phyloP scores from a whole-genome alignment of 1,284 basidiomycete species.

The Tilletia caries region DNA sequence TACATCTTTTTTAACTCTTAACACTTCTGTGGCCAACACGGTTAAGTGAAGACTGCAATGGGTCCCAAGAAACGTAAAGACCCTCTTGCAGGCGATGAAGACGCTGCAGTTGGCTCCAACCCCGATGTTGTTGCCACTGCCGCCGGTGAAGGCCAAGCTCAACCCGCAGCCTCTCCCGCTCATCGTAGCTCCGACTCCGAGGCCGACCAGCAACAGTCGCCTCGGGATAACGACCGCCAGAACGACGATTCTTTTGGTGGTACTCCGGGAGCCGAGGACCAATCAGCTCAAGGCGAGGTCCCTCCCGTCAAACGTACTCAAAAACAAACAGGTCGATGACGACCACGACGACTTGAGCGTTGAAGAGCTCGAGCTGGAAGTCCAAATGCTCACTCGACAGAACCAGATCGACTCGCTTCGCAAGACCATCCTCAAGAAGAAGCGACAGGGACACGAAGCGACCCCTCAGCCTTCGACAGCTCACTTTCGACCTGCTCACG shows the following conservation, averaged over 20 bases:
- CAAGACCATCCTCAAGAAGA: not conserved
- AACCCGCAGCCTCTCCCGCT: no score
- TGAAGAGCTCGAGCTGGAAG: not conserved
- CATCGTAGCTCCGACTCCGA: not conserved
- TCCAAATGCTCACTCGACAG: not conserved
- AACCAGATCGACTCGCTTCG: no score
- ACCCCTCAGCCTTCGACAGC: no score
- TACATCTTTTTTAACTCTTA: constrained; percentile 11
- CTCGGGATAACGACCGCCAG: not conserved
- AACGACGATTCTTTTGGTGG: not conserved
- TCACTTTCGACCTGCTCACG: no score
- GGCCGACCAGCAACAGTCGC: not conserved
- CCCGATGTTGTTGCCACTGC: not conserved
- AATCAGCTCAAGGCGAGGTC: no score
- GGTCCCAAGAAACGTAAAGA: constrained; percentile 3
- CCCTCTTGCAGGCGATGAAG: not conserved
- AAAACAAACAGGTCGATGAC: no score
- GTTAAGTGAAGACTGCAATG: not conserved
- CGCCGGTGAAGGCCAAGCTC: not conserved
- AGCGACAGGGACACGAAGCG: not conserved
- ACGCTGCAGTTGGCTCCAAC: no score
- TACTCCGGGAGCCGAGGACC: no score
- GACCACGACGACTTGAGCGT: not conserved
- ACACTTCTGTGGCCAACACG: constrained; percentile 12
- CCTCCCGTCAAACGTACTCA: no score